Base-by-base conservation (phyloP, 805 yeast genomes). In the Sugiyamaella qingdaonensis region DNA sequence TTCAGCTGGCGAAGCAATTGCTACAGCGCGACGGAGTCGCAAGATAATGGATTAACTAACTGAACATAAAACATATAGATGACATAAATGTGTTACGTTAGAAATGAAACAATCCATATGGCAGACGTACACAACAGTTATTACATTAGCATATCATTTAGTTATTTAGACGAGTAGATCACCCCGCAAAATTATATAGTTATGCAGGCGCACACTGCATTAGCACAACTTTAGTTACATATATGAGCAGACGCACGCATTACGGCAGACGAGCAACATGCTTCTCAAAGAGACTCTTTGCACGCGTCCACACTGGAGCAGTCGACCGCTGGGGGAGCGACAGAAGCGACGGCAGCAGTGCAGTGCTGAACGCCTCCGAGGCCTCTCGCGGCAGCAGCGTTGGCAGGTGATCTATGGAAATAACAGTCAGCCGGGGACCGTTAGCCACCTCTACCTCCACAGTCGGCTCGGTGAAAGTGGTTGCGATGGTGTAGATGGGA, bases 361-460 rank as follows among this genome's bases (percentile, higher is more conserved):
- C 98, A 57, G 73, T 79, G 43, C 95, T 81, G 73, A 89, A 94
- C 58, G 84, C 83, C 75, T 94, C 99, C 7, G 97, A 89, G 21
- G 98, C 86, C 73, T 94, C 99, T 74, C 99, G 87, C 65, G 99
- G 99, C 60, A 94, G 78, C 68, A 94, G 75, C 8, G 96, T 85
- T 39, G 99, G 99, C 65, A 94, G 78, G 71, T 94, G 99, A 74
- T 94, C 99, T 62, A 94, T 94, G 14, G 97, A 89, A 62, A 90
- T 82, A 45, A 94, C 99, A 3, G 95, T 86, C 64, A 94, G 73
- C 68, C 85, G 85, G 58, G 96, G 95, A 54, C 96, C 96, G 33
- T 71, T 75, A 27, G 85, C 77, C 36, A 94, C 84, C 57, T 84
- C 81, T 39, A 92, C 99, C 7, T 73, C 70, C 45, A 88, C 97